Evolutionary conservation across 2,329 filamentous ascomycete species (phyloP), one percentile per base, ranked within the genome.

Genomic region (Rachicladosporium sp.): DNA sequence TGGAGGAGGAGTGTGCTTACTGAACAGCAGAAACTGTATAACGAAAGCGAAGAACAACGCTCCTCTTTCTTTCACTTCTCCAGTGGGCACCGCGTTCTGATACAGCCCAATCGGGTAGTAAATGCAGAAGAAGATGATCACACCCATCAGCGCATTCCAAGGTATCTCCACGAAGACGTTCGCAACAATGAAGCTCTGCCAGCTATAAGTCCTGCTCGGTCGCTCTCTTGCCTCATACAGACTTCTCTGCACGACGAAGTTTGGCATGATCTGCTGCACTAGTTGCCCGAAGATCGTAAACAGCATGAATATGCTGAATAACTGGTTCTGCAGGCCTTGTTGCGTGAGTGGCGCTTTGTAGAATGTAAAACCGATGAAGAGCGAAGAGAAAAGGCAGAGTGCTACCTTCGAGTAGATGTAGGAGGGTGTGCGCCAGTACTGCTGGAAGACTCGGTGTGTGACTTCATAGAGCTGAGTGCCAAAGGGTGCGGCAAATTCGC

Each of bases 391-490:
- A 15, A 73, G 64, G 55, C 79, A 85, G 11, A 93, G 76, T 1
- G 71, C 66, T 0, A 70, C 58, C 68, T 93, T 93, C 52, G 82
- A 80, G 66, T 89, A 93, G 60, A 94, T 88, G 66, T 93, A 93
- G 4, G 78, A 73, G 0, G 87, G 87, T 0, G 80, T 88, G 44
- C 87, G 82, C 86, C 87, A 93, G 71, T 91, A 93, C 59, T 93
- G 86, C 56, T 88, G 75, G 68, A 91, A 91, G 19, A 91, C 81
- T 53, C 87, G 84, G 48, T 72, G 59, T 11, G 76, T 71, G 41
- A 85, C 82, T 54, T 79, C 70, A 41, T 62, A 65, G 32, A 89
- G 65, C 60, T 94, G 87, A 6, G 67, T 54, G 31, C 49, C 53
- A 56, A 93, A 85, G 0, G 82, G 75, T 4, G 84, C 82, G 3